Evolutionary conservation across 306 rosid species (phyloP).

Genomic region (Sicyos baderoa): DNA sequence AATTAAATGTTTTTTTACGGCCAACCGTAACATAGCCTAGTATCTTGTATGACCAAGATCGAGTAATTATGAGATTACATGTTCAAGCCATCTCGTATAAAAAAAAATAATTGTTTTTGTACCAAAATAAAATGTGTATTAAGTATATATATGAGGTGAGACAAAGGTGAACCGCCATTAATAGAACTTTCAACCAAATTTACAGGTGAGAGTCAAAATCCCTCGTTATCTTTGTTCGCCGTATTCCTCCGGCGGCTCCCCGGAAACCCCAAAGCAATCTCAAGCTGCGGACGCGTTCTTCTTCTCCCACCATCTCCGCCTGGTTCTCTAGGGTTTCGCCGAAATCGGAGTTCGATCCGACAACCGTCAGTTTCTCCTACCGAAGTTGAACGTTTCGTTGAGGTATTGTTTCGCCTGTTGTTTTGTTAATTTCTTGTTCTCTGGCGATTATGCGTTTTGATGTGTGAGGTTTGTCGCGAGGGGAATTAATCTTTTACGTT

Average conservation of each 20-base stretch:
- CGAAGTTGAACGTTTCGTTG: constrained; percentile 12
- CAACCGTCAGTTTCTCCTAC: not conserved
- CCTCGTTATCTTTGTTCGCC: not conserved
- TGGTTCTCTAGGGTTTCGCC: not conserved
- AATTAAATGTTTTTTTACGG: too few species aligned
- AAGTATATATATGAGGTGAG: too few species aligned
- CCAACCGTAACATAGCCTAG: too few species aligned
- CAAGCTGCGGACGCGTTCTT: not conserved
- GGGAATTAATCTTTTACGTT: not conserved
- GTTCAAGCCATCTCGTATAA: too few species aligned
- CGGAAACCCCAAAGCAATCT: not conserved
- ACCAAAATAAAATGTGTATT: too few species aligned
- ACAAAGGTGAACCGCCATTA: not conserved
- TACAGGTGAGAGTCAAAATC: not conserved
- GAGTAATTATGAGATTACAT: too few species aligned
- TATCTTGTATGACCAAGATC: too few species aligned
- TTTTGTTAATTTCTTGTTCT: constrained; percentile 3
- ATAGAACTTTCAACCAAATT: not conserved
- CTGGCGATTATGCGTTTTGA: not conserved
- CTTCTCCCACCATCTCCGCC: not conserved
- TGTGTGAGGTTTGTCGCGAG: not conserved
- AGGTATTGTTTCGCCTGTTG: not conserved
- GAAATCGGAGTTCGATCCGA: not conserved
- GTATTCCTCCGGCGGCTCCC: not conserved
- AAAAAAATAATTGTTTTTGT: too few species aligned